These are phyloP conservation scores for Pseudotsuga menziesii DNA, from an alignment of 75 land plant genomes.

Conservation along the genomic window DNA sequence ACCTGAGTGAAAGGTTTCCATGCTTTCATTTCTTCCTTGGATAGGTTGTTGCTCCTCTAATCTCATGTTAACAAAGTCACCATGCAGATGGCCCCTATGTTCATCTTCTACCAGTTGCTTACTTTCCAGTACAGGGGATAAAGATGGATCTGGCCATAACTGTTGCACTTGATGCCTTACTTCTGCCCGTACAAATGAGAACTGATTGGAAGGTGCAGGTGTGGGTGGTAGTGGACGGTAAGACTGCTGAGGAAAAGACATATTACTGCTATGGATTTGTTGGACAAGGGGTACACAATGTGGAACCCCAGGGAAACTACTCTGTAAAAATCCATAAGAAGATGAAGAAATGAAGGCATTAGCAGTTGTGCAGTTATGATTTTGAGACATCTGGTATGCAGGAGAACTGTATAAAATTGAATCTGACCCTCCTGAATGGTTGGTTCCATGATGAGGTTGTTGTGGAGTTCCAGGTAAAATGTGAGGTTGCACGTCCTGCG, in stretches of 20 bases:
- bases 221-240: constrained; percentile 29
- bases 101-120: constrained; percentile 13
- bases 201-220: constrained; percentile 44
- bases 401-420: constrained; percentile 4
- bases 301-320: neutral
- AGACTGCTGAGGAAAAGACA: constrained; percentile 5
- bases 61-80: constrained; percentile 10
- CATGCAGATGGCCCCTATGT: constrained; percentile 15
- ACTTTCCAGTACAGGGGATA: constrained; percentile 10
- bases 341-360: neutral
- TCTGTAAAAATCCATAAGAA: neutral
- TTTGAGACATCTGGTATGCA: constrained; percentile 10
- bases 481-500: constrained; percentile 6
- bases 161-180: constrained; percentile 20
- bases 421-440: constrained; percentile 5
- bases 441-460: constrained; percentile 5
- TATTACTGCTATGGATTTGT: constrained; percentile 12
- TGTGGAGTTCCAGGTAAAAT: neutral
- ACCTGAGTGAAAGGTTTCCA: constrained; percentile 13
- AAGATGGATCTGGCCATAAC: constrained; percentile 16
- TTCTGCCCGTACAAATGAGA: constrained; percentile 45
- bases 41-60: neutral
- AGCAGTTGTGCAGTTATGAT: neutral
- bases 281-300: constrained; percentile 5
- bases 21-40: constrained; percentile 5